phyloP scores from a whole-genome alignment of 78 protist genomes.

The Cavenderia fasciculata region DNA sequence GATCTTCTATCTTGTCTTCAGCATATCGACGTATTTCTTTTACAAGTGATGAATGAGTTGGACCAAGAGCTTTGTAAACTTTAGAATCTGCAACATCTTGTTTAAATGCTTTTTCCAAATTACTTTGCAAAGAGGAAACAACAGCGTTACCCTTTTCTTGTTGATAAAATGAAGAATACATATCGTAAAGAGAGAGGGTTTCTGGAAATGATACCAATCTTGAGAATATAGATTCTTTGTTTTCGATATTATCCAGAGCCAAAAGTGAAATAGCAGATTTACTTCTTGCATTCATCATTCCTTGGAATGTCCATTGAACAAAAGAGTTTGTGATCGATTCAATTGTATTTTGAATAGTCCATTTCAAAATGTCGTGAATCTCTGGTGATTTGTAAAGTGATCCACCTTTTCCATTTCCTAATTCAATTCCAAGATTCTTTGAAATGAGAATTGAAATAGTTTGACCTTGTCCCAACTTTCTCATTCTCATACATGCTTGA shows the following conservation, averaged over 20 bases:
- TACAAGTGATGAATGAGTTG: too few species aligned
- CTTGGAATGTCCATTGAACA: background rate
- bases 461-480: conserved; percentile 12
- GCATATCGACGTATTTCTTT: too few species aligned
- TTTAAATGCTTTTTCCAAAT: background rate
- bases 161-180: background rate
- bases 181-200: background rate
- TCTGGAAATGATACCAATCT: background rate
- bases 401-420: too few species aligned
- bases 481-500: conserved; percentile 24
- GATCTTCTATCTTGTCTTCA: too few species aligned
- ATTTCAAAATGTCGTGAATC: background rate
- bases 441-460: background rate
- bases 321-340: background rate
- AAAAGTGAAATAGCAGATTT: background rate
- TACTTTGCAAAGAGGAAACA: background rate
- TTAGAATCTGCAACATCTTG: background rate
- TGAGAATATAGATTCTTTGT: background rate
- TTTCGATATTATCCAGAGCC: background rate
- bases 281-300: too few species aligned
- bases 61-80: too few species aligned
- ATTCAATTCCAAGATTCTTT: too few species aligned
- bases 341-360: background rate
- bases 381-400: too few species aligned
- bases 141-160: background rate